A percentile compares a stretch with the other conserved stretches of the same genome.
Conservation (phyloP, 2,329 filamentous ascomycete species). For the Clonostachys rhizophaga region DNA sequence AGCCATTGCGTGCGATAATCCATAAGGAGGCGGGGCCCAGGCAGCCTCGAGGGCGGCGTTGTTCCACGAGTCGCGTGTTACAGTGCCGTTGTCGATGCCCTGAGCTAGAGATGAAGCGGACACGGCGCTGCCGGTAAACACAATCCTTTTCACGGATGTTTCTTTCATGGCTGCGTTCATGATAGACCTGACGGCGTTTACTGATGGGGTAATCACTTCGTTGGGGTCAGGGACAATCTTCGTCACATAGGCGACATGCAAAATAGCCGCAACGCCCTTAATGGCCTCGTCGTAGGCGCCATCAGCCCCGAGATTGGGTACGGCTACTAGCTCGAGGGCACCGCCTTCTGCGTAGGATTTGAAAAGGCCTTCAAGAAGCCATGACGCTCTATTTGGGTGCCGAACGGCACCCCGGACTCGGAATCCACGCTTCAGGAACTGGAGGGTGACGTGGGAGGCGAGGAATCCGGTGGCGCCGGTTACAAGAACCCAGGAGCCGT, state of each 20-base stretch:
- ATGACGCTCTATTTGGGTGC: conserved; percentile 17
- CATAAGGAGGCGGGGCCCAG: conserved; percentile 18
- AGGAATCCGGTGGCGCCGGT: conserved; percentile 39
- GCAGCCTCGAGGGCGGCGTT: conserved; percentile 17
- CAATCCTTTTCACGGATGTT: conserved; percentile 26
- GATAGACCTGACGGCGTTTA: conserved; percentile 23
- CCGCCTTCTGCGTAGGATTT: background rate
- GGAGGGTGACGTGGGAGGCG: conserved; percentile 28
- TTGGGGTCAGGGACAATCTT: conserved; percentile 26
- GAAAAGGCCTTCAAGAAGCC: conserved; percentile 12
- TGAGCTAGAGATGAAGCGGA: conserved; percentile 3
- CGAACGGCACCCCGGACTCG: conserved; percentile 35
- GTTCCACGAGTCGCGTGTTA: conserved; percentile 20
- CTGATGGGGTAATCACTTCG: conserved; percentile 23
- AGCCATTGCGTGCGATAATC: conserved; percentile 2
- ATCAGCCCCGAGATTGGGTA: conserved; percentile 27
- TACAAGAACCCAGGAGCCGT: conserved; percentile 28
- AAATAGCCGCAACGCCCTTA: conserved; percentile 23
- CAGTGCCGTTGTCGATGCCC: conserved; percentile 2
- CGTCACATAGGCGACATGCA: conserved; percentile 29
- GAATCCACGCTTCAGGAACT: conserved; percentile 30
- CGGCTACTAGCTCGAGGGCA: conserved; percentile 14
- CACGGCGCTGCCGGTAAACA: conserved; percentile 16
- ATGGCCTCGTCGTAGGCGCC: conserved; percentile 23
- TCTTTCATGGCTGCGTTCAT: conserved; percentile 32